Evolutionary conservation across 2,329 filamentous ascomycete species (phyloP).

Genomic region (Calonectria pseudoreteaudii): DNA sequence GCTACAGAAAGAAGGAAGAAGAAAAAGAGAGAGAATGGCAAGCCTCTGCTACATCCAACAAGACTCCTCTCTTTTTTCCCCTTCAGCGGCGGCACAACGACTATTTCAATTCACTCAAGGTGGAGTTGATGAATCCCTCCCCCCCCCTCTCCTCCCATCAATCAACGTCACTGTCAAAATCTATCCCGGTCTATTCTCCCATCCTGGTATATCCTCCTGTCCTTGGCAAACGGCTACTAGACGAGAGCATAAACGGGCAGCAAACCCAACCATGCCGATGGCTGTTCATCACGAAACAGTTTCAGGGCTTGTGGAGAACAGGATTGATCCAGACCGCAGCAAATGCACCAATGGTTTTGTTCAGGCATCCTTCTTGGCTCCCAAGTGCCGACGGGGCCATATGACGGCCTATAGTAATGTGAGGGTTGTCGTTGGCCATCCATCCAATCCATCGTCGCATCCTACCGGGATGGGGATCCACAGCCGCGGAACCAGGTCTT

Average conservation of each 20-base stretch:
- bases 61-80: not conserved
- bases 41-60: slow-evolving; percentile 13
- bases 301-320: slow-evolving; percentile 20
- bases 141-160: not conserved
- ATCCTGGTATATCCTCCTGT: not conserved
- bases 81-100: not conserved
- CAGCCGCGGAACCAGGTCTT: not conserved
- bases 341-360: slow-evolving; percentile 4
- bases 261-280: not conserved
- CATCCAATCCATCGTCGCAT: not conserved
- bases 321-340: not conserved
- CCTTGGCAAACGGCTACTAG: not conserved
- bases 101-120: slow-evolving; percentile 6
- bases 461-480: not conserved
- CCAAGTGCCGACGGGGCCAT: not conserved
- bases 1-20: slow-evolving; percentile 22
- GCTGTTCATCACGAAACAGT: slow-evolving; percentile 23
- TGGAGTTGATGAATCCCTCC: not conserved
- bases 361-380: not conserved
- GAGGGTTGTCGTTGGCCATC: slow-evolving; percentile 14
- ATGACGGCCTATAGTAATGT: slow-evolving; percentile 15
- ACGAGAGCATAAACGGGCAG: slow-evolving; percentile 8
- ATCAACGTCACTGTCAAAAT: not conserved
- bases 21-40: slow-evolving; percentile 19
- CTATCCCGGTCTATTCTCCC: not conserved